Evolutionary conservation across 2,329 filamentous ascomycete genomes (phyloP), one percentile per base, ranked within the genome.

Genomic region (Triangularia verruculosa): DNA sequence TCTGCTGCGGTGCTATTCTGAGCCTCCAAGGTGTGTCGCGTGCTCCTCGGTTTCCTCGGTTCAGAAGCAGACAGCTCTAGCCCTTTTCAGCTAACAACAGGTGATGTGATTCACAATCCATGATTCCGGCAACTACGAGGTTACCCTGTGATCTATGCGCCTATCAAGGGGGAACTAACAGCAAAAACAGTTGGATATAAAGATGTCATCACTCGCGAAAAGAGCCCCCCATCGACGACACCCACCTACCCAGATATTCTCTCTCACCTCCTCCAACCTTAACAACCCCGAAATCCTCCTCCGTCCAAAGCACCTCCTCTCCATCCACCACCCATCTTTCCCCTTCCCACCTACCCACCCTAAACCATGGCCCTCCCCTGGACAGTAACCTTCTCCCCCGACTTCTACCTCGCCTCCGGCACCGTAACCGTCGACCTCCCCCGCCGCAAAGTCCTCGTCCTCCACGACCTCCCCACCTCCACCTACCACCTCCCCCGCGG

Each of bases 401-500:
- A 58, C 34, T 67, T 67, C 61, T 66, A 66, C 59, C 59, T 68
- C 17, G 66, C 62, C 58, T 47, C 53, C 27, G 62, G 66, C 55
- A 68, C 64, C 34, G 58, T 68, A 20, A 66, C 57, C 24, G 55
- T 69, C 27, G 65, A 66, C 61, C 61, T 43, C 13, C 20, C n/a
- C 61, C 24, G 20, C 20, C 55, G 59, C 54, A 63, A 61, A 39
- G 57, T 64, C 28, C 51, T 66, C 52, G 39, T 64, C 59, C 60
- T 65, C 53, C 51, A 43, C 51, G 53, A 63, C 32, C 61, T 58
- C 28, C 20, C 28, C 9, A 53, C 54, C 4, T 52, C 28, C 22
- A 57, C 55, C 22, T 52, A 62, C 54, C 30, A 64, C 32, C 67
- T 69, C 9, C 67, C 68, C 9, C 67, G 67, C 56, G 67, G 66